Evolutionary conservation across 140 eudicot species (phyloP).

Genomic region (Flaveria floridana): DNA sequence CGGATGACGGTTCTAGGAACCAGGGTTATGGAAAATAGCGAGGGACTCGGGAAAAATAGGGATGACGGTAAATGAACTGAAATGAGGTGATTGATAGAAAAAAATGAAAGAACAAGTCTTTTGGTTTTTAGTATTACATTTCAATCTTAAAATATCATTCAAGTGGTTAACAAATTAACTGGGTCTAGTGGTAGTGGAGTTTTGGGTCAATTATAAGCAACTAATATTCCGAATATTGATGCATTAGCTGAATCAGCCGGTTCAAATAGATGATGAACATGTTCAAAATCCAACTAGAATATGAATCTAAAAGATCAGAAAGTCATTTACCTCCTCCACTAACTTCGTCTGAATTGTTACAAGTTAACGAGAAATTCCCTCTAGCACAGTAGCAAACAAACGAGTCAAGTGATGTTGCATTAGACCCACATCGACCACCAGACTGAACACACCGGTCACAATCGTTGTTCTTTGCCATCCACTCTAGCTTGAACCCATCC

Average conservation of each 20-base stretch:
- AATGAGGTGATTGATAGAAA: too few relatives aligned
- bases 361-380: neutral
- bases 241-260: neutral
- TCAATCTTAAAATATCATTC: too few relatives aligned
- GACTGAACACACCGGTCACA: slow-evolving; percentile 42
- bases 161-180: neutral
- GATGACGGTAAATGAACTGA: neutral
- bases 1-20: slow-evolving; percentile 18
- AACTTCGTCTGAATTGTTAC: slow-evolving; percentile 11
- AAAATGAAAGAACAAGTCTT: too few relatives aligned
- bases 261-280: slow-evolving; percentile 6
- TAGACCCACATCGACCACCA: slow-evolving; percentile 51
- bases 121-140: too few relatives aligned
- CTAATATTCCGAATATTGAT: neutral
- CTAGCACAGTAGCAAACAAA: slow-evolving; percentile 47
- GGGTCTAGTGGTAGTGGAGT: neutral
- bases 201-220: neutral
- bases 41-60: neutral
- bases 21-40: too few relatives aligned
- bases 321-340: slow-evolving; percentile 2
- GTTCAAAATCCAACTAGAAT: neutral
- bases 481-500: slow-evolving; percentile 45
- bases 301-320: neutral
- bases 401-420: slow-evolving; percentile 10
- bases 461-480: slow-evolving; percentile 33